A percentile compares a stretch with the other conserved stretches of the same genome.
These are phyloP conservation scores for Podaxis rugospora DNA, from an alignment of 768 basidiomycete genomes.

Conservation along the genomic window DNA sequence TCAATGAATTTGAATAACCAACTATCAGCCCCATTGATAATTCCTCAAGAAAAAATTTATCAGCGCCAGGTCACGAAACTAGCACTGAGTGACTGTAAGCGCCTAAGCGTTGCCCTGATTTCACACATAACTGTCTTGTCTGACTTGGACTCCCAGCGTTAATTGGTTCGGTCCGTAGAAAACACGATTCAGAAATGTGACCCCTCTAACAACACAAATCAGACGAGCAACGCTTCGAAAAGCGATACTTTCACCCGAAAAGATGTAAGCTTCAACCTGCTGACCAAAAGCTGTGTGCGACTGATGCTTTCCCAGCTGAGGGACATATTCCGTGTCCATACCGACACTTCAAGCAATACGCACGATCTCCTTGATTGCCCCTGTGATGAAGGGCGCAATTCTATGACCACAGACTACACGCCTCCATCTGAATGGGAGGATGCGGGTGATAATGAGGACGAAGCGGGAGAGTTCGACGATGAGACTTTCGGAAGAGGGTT, in stretches of 20 bases:
- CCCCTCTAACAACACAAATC: neutral
- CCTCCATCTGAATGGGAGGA: constrained; percentile 23
- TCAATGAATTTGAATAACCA: neutral
- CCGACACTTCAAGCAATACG: constrained; percentile 78
- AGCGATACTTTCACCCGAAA: constrained; percentile 84
- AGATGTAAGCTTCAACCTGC: constrained; percentile 51
- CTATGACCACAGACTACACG: constrained; percentile 16
- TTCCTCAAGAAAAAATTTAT: constrained; percentile 73
- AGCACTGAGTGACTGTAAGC: constrained; percentile 76
- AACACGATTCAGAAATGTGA: neutral
- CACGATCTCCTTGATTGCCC: constrained; percentile 87
- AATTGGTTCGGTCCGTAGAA: constrained; percentile 56
- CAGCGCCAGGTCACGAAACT: constrained; percentile 94
- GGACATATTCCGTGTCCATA: constrained; percentile 88
- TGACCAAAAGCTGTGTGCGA: neutral
- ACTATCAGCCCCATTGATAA: constrained; percentile 5
- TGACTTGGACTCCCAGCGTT: constrained; percentile 40
- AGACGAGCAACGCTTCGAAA: constrained; percentile 47
- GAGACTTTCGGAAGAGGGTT: constrained; percentile 41
- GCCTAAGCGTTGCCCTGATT: constrained; percentile 18
- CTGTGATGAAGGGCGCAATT: constrained; percentile 43
- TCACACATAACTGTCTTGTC: neutral
- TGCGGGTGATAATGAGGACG: constrained; percentile 12
- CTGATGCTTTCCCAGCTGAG: constrained; percentile 52
- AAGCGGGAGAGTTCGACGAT: neutral